phyloP scores from a whole-genome alignment of 1,284 basidiomycete genomes.

The Phenoliferia sp. region DNA sequence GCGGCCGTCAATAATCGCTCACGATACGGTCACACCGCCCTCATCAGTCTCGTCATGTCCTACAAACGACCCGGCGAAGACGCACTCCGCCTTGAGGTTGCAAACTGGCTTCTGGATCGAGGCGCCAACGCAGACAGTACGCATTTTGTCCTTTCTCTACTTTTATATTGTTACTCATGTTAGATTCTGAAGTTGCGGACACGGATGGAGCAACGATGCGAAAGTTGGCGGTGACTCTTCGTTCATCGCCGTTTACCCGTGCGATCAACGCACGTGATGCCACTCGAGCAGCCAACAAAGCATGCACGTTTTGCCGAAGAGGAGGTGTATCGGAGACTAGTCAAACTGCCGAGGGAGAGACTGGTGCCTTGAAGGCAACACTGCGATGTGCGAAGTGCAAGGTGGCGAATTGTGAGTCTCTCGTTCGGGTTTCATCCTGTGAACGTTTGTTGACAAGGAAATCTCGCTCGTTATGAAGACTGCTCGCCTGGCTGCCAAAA shows the following conservation, averaged over 20 bases:
- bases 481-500: slow-evolving; percentile 3
- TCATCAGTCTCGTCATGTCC: not conserved
- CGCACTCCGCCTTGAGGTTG: not conserved
- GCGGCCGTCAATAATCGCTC: slow-evolving; percentile 5
- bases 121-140: slow-evolving; percentile 9
- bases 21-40: slow-evolving; percentile 1
- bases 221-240: not conserved
- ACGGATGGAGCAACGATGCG: not conserved
- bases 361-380: not conserved
- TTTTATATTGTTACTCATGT: too few species aligned
- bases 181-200: not conserved
- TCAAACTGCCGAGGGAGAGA: not conserved
- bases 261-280: not conserved
- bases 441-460: not conserved
- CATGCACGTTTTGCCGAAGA: slow-evolving; percentile 4
- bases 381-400: slow-evolving; percentile 5
- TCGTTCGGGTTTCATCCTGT: not conserved
- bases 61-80: slow-evolving; percentile 7
- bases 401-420: not conserved
- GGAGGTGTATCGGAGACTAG: not conserved
- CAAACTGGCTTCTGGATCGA: not conserved
- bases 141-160: not conserved
- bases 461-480: not conserved
- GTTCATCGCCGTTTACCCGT: not conserved
- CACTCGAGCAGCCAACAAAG: not conserved